These are phyloP conservation scores for Elsinoe batatas DNA, from an alignment of 2,329 filamentous ascomycete species.

Conservation along the genomic window DNA sequence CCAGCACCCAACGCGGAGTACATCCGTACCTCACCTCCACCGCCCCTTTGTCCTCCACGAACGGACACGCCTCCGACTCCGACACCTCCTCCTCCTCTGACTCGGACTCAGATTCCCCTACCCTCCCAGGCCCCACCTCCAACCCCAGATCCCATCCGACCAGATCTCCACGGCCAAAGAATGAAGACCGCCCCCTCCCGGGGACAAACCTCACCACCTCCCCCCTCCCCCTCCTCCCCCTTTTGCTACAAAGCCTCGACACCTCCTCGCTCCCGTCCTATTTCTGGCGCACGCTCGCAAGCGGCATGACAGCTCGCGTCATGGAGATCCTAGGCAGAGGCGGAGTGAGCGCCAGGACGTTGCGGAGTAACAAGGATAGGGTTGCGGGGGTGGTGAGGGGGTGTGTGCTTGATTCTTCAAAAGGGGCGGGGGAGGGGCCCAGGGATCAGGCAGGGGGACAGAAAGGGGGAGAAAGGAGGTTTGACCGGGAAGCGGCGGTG, in stretches of 20 bases:
- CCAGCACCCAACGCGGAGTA: constrained; percentile 53
- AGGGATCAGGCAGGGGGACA: no score
- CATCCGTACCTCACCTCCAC: constrained; percentile 52
- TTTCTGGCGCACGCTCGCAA: constrained; percentile 86
- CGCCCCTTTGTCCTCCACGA: constrained; percentile 13
- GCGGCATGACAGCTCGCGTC: constrained; percentile 63
- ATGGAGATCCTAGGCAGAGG: constrained; percentile 77
- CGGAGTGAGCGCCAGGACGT: constrained; percentile 70
- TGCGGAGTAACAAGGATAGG: constrained; percentile 63
- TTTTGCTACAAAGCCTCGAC: constrained; percentile 65
- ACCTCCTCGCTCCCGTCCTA: constrained; percentile 79
- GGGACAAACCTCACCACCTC: neutral
- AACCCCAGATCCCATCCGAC: constrained; percentile 46
- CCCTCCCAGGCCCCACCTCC: constrained; percentile 28
- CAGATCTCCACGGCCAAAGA: neutral
- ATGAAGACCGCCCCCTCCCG: neutral
- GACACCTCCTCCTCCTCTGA: constrained; percentile 5
- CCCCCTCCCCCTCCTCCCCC: constrained; percentile 31
- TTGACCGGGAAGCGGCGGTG: constrained; percentile 87
- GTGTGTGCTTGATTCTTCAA: constrained; percentile 70
- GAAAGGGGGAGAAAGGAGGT: constrained; percentile 33
- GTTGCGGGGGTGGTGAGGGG: constrained; percentile 71
- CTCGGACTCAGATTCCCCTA: constrained; percentile 30
- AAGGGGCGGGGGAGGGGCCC: constrained; percentile 33
- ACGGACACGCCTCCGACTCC: constrained; percentile 10